Conservation (phyloP, 2,329 filamentous ascomycete genomes). For the Fusarium scirpi region DNA sequence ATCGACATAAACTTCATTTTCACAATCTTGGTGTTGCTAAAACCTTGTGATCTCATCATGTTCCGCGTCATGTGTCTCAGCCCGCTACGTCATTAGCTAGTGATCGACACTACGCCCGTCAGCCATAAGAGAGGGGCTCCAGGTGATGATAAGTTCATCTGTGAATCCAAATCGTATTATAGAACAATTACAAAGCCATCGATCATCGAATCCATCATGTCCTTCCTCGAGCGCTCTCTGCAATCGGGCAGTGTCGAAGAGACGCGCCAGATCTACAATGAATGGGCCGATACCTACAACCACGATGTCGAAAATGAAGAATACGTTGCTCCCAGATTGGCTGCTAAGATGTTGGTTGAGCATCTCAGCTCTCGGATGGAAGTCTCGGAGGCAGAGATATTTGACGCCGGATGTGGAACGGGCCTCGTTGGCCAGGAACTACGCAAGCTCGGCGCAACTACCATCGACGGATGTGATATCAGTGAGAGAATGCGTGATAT, state of each 20-base stretch:
- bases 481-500: slow-evolving; percentile 62
- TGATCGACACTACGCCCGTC: too few relatives aligned
- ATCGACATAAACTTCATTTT: background rate
- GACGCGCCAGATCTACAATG: slow-evolving; percentile 35
- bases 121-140: too few relatives aligned
- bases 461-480: slow-evolving; percentile 62
- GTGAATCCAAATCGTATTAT: too few relatives aligned
- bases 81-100: background rate
- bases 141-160: too few relatives aligned
- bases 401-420: slow-evolving; percentile 65
- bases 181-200: too few relatives aligned
- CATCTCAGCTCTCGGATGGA: slow-evolving; percentile 18
- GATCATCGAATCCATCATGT: background rate
- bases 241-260: slow-evolving; percentile 1
- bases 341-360: slow-evolving; percentile 48
- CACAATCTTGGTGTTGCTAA: background rate
- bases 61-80: background rate
- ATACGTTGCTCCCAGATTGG: slow-evolving; percentile 55
- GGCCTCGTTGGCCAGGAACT: slow-evolving; percentile 62
- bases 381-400: slow-evolving; percentile 45
- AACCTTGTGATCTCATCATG: background rate
- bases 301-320: slow-evolving; percentile 49
- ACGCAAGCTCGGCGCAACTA: slow-evolving; percentile 51
- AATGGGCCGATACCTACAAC: slow-evolving; percentile 48
- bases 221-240: slow-evolving; percentile 9